A percentile compares a stretch with the other conserved stretches of the same genome.
phyloP scores from a whole-genome alignment of 1,284 basidiomycete species.

The Puccinia horiana region DNA sequence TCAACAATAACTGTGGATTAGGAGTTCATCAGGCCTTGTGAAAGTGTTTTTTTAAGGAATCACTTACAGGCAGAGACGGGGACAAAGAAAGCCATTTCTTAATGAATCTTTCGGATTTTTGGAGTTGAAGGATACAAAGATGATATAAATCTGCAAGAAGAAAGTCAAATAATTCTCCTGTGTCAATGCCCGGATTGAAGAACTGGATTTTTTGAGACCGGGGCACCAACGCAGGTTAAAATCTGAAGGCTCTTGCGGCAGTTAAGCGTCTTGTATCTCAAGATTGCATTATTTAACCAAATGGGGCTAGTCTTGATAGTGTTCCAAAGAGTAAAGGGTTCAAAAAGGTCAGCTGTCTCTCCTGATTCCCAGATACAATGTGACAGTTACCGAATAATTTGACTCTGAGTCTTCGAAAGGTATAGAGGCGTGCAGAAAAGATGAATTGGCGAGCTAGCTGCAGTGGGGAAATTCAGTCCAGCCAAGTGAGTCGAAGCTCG shows the following conservation, averaged over 20 bases:
- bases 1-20: background rate
- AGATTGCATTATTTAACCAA: conserved; percentile 10
- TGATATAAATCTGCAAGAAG: background rate
- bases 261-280: conserved; percentile 2
- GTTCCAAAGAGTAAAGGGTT: background rate
- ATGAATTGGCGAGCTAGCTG: background rate
- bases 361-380: background rate
- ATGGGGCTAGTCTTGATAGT: background rate
- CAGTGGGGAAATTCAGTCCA: background rate
- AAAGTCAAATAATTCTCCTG: background rate
- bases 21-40: background rate
- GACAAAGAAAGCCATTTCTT: conserved; percentile 18
- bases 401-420: background rate
- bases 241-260: background rate
- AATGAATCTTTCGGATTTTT: background rate
- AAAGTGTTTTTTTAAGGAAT: background rate
- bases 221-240: background rate
- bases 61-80: conserved; percentile 1
- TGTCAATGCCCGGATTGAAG: background rate
- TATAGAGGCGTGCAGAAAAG: background rate
- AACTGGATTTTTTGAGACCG: too few relatives aligned
- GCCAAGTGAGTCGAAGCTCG: background rate
- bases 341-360: background rate
- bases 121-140: background rate
- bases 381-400: background rate